These are phyloP conservation scores for Phytophthora palmivora DNA, from an alignment of 352 stramenopile species.

Conservation along the genomic window DNA sequence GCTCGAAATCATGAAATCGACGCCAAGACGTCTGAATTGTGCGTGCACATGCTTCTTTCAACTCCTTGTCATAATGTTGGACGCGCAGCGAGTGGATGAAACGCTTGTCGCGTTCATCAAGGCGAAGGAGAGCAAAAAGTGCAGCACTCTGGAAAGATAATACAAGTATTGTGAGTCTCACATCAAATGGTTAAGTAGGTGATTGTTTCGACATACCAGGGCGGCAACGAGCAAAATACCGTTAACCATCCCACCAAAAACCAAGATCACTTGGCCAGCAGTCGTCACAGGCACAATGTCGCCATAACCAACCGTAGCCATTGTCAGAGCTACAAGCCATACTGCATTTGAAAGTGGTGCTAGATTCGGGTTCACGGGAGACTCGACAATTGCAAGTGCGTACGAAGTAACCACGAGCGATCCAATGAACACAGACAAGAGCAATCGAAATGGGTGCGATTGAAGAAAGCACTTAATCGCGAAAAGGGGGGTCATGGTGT, in stretches of 20 bases:
- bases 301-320: constrained; percentile 82
- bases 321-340: constrained; percentile 80
- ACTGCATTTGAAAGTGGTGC: constrained; percentile 63
- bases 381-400: constrained; percentile 70
- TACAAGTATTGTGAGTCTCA: background rate
- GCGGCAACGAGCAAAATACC: constrained; percentile 78
- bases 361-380: constrained; percentile 67
- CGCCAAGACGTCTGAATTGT: constrained; percentile 74
- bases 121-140: constrained; percentile 63
- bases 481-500: constrained; percentile 82
- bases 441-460: constrained; percentile 68
- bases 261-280: constrained; percentile 62
- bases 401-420: constrained; percentile 69
- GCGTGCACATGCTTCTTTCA: constrained; percentile 57
- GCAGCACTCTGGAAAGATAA: constrained; percentile 57
- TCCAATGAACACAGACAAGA: constrained; percentile 47
- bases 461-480: constrained; percentile 84
- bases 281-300: constrained; percentile 65
- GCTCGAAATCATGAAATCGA: constrained; percentile 25
- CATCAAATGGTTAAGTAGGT: background rate
- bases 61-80: constrained; percentile 48
- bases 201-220: constrained; percentile 45
- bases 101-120: constrained; percentile 63
- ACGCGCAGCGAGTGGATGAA: constrained; percentile 61
- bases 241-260: constrained; percentile 70